A percentile compares a stretch with the other conserved stretches of the same genome.
phyloP scores from a whole-genome alignment of 495 filamentous ascomycete genomes.

The Staphylotrichum longicolle region DNA sequence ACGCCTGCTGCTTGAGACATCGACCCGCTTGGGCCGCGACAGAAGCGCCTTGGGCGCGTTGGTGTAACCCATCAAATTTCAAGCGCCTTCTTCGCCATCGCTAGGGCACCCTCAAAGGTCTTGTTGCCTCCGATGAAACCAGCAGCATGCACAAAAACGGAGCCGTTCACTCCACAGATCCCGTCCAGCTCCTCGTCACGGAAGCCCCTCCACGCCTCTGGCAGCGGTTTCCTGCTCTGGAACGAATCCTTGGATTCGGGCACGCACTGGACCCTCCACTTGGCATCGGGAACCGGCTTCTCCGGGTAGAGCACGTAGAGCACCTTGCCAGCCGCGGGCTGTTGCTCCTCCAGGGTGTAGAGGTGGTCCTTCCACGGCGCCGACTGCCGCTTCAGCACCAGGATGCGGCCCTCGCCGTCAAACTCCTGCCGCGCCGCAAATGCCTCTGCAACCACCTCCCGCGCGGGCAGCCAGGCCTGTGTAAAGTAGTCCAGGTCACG shows the following conservation, averaged over 20 bases:
- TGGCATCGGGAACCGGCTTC: constrained; percentile 61
- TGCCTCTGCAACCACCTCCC: constrained; percentile 69
- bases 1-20: not conserved
- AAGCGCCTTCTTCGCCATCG: constrained; percentile 75
- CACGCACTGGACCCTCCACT: constrained; percentile 92
- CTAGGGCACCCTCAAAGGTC: constrained; percentile 82
- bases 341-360: constrained; percentile 74
- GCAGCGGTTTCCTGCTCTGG: constrained; percentile 82
- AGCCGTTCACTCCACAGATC: constrained; percentile 68
- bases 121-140: constrained; percentile 96
- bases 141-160: constrained; percentile 89
- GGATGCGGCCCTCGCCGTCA: constrained; percentile 71
- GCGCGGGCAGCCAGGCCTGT: constrained; percentile 81
- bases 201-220: constrained; percentile 86
- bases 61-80: constrained; percentile 21
- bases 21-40: constrained; percentile 24
- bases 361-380: constrained; percentile 96
- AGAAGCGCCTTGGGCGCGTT: not conserved
- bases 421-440: constrained; percentile 61
- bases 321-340: constrained; percentile 52
- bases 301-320: constrained; percentile 97
- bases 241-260: constrained; percentile 78
- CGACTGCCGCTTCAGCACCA: constrained; percentile 70
- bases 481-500: constrained; percentile 71
- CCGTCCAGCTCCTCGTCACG: constrained; percentile 79